These are phyloP conservation scores for Aspergillus baeticus DNA, from an alignment of 495 filamentous ascomycete genomes.

Conservation along the genomic window DNA sequence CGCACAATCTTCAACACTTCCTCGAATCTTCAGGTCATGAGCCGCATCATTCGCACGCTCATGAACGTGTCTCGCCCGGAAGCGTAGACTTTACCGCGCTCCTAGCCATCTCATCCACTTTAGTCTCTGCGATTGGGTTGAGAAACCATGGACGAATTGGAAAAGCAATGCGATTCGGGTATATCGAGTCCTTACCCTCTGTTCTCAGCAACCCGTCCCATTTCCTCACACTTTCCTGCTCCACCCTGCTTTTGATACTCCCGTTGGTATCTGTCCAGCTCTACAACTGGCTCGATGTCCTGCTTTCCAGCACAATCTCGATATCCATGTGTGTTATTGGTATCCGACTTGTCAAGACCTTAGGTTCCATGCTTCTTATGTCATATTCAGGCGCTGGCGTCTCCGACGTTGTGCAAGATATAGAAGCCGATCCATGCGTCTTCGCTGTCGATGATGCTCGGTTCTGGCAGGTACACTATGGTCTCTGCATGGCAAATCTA, in stretches of 20 bases:
- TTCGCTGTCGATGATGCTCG: conserved; percentile 79
- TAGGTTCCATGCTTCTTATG: conserved; percentile 95
- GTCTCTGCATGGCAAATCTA: conserved; percentile 90
- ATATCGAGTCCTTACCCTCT: conserved; percentile 76
- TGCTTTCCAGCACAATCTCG: conserved; percentile 76
- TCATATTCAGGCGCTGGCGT: conserved; percentile 70
- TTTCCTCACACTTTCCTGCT: conserved; percentile 86
- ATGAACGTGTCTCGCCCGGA: conserved; percentile 69
- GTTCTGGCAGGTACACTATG: conserved; percentile 99
- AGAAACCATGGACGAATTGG: conserved; percentile 94
- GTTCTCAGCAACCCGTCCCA: conserved; percentile 90
- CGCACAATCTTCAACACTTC: conserved; percentile 86
- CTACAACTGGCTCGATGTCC: conserved; percentile 77
- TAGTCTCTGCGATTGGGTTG: conserved; percentile 82
- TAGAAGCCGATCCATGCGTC: conserved; percentile 75
- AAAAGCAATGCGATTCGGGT: conserved; percentile 74
- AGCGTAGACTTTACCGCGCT: conserved; percentile 79
- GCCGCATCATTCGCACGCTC: conserved; percentile 67
- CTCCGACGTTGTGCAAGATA: conserved; percentile 74
- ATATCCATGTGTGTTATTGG: conserved; percentile 85
- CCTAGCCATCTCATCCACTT: conserved; percentile 81
- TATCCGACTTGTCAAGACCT: conserved; percentile 72
- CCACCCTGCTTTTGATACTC: conserved; percentile 74
- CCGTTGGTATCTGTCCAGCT: conserved; percentile 75
- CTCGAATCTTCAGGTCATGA: conserved; percentile 65